Evolutionary conservation across 306 rosid genomes (phyloP).

Genomic region (Mimosa bimucronata): DNA sequence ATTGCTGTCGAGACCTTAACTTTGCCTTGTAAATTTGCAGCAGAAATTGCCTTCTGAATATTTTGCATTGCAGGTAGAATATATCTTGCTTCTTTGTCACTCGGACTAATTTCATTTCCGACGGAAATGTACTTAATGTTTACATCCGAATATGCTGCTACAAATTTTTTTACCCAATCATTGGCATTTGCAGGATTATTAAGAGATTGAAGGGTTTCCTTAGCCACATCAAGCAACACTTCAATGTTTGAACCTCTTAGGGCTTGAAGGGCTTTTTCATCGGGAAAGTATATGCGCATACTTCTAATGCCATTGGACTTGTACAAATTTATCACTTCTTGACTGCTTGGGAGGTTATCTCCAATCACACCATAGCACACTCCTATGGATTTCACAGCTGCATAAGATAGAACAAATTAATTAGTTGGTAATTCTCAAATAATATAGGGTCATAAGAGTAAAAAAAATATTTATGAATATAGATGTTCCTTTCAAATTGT

Average conservation of each 20-base stretch:
- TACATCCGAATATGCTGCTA: conserved; percentile 43
- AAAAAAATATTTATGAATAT: background rate
- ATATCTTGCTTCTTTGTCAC: conserved; percentile 22
- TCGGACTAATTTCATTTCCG: conserved; percentile 54
- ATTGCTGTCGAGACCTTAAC: conserved; percentile 70
- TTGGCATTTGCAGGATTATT: background rate
- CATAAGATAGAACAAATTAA: background rate
- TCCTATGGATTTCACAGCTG: background rate
- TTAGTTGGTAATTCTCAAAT: background rate
- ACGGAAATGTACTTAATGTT: conserved; percentile 50
- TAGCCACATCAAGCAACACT: background rate
- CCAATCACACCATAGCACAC: conserved; percentile 12
- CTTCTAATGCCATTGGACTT: background rate
- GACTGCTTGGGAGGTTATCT: background rate
- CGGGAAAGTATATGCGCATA: background rate
- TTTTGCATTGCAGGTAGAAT: conserved; percentile 44
- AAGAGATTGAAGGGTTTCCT: background rate
- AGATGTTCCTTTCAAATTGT: background rate
- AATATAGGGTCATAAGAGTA: background rate
- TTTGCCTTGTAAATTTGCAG: conserved; percentile 50
- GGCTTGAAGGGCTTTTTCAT: background rate
- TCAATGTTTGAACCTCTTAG: conserved; percentile 1
- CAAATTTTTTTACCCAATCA: conserved; percentile 28
- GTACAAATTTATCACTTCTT: conserved; percentile 4
- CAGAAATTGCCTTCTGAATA: conserved; percentile 43